Evolutionary conservation across 2,329 filamentous ascomycete genomes (phyloP), one percentile per base, ranked within the genome.

Genomic region (Sphaceloma murrayae): DNA sequence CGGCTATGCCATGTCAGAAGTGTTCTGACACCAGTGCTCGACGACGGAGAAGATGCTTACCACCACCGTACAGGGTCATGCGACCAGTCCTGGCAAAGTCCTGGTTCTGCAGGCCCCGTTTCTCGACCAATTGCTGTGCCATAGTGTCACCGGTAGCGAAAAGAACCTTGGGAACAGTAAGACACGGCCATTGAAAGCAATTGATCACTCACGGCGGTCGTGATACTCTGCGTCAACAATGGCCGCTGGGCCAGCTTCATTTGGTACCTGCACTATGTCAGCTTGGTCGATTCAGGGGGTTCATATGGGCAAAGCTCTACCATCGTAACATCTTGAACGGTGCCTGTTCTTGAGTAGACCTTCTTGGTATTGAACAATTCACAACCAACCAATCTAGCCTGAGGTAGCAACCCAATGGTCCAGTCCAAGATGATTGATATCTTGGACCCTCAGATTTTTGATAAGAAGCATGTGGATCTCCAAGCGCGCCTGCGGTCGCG

Each of bases 141-240:
- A 93, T 80, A 49, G 82, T 72, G 67, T 98, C 91, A 56, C 91
- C 91, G 10, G 87, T 85, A 47, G 83, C 88, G 62, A 96, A 98
- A 51, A 98, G 80, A 48, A 96, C 62, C 75, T 79, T 51, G 14
- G 16, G 3, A 4, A 24, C 24, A 8, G 14, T 31, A 13, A 32
- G 22, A 21, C 19, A 33, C 34, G 30, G 48, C 21, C n/a, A 4
- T 26, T 6, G 3, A 9, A 10, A 54, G n/a, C n/a, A n/a, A n/a
- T n/a, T n/a, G n/a, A n/a, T n/a, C n/a, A n/a, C 63, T 38, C 62
- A 78, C 75, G 38, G 85, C 83, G 29, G 89, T 95, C 46, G 87
- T 94, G 56, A 94, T 68, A 61, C 82, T 85, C 70, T 94, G 86
- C 8, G 89, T 96, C 58, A 95, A 77, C 55, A 96, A 70, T 48